A percentile compares a stretch with the other conserved stretches of the same genome.
These are phyloP conservation scores for Amaranthus palmeri DNA, from an alignment of 148 eudicot species.

Conservation along the genomic window DNA sequence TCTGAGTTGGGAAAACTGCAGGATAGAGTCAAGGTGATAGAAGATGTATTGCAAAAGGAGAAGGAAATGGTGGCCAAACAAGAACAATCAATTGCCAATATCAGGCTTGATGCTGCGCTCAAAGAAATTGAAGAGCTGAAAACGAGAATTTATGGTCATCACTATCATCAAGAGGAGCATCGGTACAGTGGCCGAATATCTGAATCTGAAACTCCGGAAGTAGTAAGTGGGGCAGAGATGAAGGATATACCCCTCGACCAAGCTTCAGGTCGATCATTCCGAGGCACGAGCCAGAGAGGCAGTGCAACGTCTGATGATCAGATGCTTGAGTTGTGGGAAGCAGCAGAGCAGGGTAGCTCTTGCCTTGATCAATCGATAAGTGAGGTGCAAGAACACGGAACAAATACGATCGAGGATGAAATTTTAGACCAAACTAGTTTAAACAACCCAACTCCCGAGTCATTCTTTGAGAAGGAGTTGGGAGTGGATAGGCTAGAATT, in stretches of 20 bases:
- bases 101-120: constrained; percentile 36
- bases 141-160: constrained; percentile 28
- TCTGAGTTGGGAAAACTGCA: constrained; percentile 56
- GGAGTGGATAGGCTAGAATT: constrained; percentile 61
- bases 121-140: constrained; percentile 44
- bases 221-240: constrained; percentile 42
- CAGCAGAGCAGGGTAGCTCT: constrained; percentile 35
- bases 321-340: constrained; percentile 87
- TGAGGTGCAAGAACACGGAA: constrained; percentile 30
- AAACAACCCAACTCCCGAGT: constrained; percentile 37
- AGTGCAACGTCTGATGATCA: constrained; percentile 47
- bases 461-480: constrained; percentile 61
- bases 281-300: constrained; percentile 38
- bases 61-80: constrained; percentile 30
- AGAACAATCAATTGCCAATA: constrained; percentile 27
- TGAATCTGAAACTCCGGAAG: constrained; percentile 39
- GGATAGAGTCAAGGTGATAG: constrained; percentile 55
- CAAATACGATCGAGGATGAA: constrained; percentile 27
- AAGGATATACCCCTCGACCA: constrained; percentile 93
- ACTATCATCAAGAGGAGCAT: constrained; percentile 19
- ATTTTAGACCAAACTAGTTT: constrained; percentile 21
- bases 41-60: constrained; percentile 44
- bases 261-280: constrained; percentile 42
- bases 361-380: constrained; percentile 23
- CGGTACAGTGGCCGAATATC: constrained; percentile 26